Percentiles rank a stretch among this genome's conserved stretches.
These are phyloP conservation scores for Glycyrrhiza uralensis DNA, from an alignment of 306 rosid genomes.

Conservation along the genomic window DNA sequence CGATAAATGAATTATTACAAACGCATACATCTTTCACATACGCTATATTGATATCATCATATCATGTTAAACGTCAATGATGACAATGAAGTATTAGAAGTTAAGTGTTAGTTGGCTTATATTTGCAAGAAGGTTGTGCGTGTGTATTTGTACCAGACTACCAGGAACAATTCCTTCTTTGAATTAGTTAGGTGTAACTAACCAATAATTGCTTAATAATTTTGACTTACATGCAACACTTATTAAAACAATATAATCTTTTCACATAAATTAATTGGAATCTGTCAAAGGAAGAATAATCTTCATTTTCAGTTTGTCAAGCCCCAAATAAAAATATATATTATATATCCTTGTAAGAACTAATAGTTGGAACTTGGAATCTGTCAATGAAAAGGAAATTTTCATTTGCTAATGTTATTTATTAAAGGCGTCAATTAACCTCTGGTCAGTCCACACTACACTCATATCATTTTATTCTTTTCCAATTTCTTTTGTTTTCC, in stretches of 20 bases:
- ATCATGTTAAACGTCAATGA: conserved; percentile 4
- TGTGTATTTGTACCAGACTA: conserved; percentile 1
- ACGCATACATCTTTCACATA: not conserved
- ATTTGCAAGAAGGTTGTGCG: conserved; percentile 17
- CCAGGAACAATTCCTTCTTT: not conserved
- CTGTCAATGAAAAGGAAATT: conserved; percentile 22
- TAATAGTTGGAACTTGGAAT: conserved; percentile 21
- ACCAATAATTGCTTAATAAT: conserved; percentile 19
- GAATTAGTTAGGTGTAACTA: conserved; percentile 19
- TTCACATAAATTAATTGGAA: not conserved
- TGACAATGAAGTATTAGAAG: not conserved
- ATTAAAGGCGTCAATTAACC: not conserved
- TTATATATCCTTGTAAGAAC: not conserved
- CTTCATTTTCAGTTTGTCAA: not conserved
- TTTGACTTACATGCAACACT: not conserved
- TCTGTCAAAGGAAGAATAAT: not conserved
- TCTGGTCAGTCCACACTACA: not conserved
- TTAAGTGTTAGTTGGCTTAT: conserved; percentile 17
- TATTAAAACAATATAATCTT: not conserved
- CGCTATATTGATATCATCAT: not conserved
- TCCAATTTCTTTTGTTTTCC: not conserved
- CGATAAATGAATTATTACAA: not conserved
- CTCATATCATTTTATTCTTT: conserved; percentile 2
- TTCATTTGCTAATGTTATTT: not conserved
- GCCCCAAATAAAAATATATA: not conserved